phyloP scores from a whole-genome alignment of 768 basidiomycete species.

The Calocybe cyanea region DNA sequence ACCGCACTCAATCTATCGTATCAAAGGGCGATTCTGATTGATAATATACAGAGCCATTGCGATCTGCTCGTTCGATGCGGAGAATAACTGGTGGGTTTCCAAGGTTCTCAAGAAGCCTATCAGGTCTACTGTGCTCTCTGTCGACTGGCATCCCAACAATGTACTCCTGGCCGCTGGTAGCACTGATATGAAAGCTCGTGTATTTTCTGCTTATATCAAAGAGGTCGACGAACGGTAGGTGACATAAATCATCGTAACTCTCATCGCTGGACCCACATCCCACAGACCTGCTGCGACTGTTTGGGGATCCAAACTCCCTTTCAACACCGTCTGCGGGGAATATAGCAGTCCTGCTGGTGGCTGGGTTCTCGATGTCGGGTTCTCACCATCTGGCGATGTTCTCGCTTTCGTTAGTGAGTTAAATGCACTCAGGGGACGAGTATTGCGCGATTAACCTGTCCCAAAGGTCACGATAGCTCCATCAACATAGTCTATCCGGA shows the following conservation, averaged over 20 bases:
- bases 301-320: slow-evolving; percentile 98
- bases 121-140: slow-evolving; percentile 84
- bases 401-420: slow-evolving; percentile 89
- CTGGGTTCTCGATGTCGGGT: slow-evolving; percentile 95
- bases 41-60: slow-evolving; percentile 70
- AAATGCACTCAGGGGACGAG: neutral
- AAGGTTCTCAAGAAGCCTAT: slow-evolving; percentile 98
- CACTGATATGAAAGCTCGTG: slow-evolving; percentile 96
- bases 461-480: slow-evolving; percentile 90
- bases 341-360: slow-evolving; percentile 86
- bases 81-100: slow-evolving; percentile 99
- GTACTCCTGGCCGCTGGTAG: slow-evolving; percentile 96
- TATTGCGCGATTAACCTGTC: neutral
- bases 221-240: slow-evolving; percentile 88
- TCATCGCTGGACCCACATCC: slow-evolving; percentile 9
- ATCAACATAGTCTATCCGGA: slow-evolving; percentile 90
- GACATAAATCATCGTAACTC: neutral
- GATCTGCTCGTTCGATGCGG: slow-evolving; percentile 93
- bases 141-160: slow-evolving; percentile 99
- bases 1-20: neutral
- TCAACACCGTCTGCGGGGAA: slow-evolving; percentile 97
- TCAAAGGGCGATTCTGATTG: neutral
- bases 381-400: slow-evolving; percentile 94
- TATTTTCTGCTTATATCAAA: slow-evolving; percentile 98
- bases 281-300: slow-evolving; percentile 79